Base-by-base conservation (phyloP, 108 stramenopile genomes). In the Epipyxis sp. region DNA sequence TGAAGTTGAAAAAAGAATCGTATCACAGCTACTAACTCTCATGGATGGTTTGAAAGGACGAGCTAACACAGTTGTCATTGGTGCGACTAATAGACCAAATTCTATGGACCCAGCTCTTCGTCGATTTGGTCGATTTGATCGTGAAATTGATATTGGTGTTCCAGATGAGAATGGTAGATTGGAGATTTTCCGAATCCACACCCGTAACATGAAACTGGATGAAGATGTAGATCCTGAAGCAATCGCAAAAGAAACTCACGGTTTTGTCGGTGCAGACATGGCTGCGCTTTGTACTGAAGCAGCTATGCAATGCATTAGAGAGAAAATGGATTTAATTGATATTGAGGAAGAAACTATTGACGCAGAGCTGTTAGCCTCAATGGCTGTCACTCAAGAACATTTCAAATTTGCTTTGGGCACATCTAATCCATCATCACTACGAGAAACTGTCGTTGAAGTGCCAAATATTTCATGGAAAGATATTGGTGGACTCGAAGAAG, bases 311-410 rank as follows among this genome's bases (percentile, higher is more conserved):
- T 99, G 99, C 84, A 99, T 99, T 86, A 88, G 99, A n/a, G 99
- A 99, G 85, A 99, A 99, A 93, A 99, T 99, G 99, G 99, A 98
- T 87, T 87, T 99, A 76, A 99, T 99, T 82, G 99, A 99, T 85
- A 98, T 99, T 78, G 99, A 99, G 79, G 99, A 97, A 68, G 99
- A 99, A 78, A 90, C 90, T 80, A 98, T 99, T 84, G 99, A 99
- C 89, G 99, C 97, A 37, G 99, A 99, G 86, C 94, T 99, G 68
- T 89, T 97, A 81, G 95, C 96, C 80, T 90, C 91, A 69, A 96
- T 99, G 95, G 96, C 97, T 37, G 98, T 99, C 78, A 95, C 88
- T 77, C 92, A 95, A 86, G 98, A 98, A 76, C 98, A 99, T 88
- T 99, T 99, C 88, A 90, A 93, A 61, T 78, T 35, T 40, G 96